phyloP scores from a whole-genome alignment of 2,329 filamentous ascomycete species.

The Paraphaeosphaeria minitans region DNA sequence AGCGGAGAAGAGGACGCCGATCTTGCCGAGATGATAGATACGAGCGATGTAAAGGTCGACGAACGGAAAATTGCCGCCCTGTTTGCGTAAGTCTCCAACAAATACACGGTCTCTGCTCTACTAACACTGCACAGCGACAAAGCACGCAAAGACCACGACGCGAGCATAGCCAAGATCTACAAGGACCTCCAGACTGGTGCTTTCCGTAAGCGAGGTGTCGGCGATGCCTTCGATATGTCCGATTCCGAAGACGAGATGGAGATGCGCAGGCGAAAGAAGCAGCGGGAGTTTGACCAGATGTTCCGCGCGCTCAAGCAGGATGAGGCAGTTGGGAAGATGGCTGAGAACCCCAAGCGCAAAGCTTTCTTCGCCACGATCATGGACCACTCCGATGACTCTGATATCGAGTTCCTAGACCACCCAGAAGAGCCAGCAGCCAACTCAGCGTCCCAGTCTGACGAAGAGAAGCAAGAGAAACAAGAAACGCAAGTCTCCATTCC shows the following conservation, averaged over 20 bases:
- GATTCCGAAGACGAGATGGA: constrained; percentile 90
- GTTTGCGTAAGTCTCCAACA: constrained; percentile 74
- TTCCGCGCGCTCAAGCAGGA: constrained; percentile 85
- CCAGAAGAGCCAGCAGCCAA: constrained; percentile 43
- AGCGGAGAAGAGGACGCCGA: constrained; percentile 75
- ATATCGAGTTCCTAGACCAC: constrained; percentile 74
- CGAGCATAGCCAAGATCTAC: constrained; percentile 87
- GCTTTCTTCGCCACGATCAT: constrained; percentile 92
- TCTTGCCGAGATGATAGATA: constrained; percentile 88
- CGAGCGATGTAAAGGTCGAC: constrained; percentile 75
- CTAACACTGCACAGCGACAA: constrained; percentile 65
- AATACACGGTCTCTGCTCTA: constrained; percentile 16
- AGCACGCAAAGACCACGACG: constrained; percentile 79
- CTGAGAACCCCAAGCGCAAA: constrained; percentile 83
- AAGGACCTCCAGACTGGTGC: constrained; percentile 90
- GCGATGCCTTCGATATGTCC: constrained; percentile 73
- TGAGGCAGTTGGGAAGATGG: constrained; percentile 88
- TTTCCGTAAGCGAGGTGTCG: constrained; percentile 77
- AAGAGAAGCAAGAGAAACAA: constrained; percentile 20
- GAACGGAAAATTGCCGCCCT: constrained; percentile 83
- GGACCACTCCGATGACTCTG: constrained; percentile 72
- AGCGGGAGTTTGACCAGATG: constrained; percentile 88
- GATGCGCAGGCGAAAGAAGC: constrained; percentile 77
- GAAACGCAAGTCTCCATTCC: constrained; percentile 33
- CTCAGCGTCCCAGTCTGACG: constrained; percentile 20